These are phyloP conservation scores for Penicillium sp. DNA, from an alignment of 2,329 filamentous ascomycete species.

Conservation along the genomic window DNA sequence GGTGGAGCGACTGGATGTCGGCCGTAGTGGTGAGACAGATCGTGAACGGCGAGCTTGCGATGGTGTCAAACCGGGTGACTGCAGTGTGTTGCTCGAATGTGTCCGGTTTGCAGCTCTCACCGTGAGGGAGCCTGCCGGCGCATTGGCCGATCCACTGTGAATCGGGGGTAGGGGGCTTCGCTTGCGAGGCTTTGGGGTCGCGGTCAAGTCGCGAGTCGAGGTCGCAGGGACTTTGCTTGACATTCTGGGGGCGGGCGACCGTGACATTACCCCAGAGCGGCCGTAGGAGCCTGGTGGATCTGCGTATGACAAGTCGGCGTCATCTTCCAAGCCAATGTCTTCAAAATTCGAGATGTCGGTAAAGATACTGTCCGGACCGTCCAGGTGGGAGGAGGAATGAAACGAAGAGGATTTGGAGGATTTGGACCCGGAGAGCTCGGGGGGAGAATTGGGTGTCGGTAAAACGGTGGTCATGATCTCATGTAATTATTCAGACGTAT, in stretches of 20 bases:
- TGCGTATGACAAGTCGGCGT: constrained; percentile 47
- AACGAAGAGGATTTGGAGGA: constrained; percentile 90
- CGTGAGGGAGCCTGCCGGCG: constrained; percentile 27
- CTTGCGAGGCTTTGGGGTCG: constrained; percentile 27
- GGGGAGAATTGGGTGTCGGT: constrained; percentile 65
- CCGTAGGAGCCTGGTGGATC: constrained; percentile 31
- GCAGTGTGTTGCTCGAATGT: constrained; percentile 20
- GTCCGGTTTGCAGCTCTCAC: constrained; percentile 26
- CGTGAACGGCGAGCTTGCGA: constrained; percentile 33
- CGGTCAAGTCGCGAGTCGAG: constrained; percentile 38
- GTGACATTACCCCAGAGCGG: constrained; percentile 26
- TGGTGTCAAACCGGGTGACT: constrained; percentile 30
- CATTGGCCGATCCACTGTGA: constrained; percentile 29
- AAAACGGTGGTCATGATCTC: constrained; percentile 46
- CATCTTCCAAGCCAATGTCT: constrained; percentile 83
- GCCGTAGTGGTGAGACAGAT: constrained; percentile 33
- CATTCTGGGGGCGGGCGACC: constrained; percentile 29
- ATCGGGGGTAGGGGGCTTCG: constrained; percentile 26
- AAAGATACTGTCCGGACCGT: constrained; percentile 65
- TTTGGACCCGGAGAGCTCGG: constrained; percentile 79
- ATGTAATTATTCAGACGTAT: constrained; percentile 23
- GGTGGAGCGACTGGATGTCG: constrained; percentile 25
- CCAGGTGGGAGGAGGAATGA: constrained; percentile 71
- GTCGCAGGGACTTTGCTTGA: constrained; percentile 29
- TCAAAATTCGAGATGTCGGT: constrained; percentile 83